Conservation (phyloP, 257 asterid species). For the Jacaranda mimosifolia region DNA sequence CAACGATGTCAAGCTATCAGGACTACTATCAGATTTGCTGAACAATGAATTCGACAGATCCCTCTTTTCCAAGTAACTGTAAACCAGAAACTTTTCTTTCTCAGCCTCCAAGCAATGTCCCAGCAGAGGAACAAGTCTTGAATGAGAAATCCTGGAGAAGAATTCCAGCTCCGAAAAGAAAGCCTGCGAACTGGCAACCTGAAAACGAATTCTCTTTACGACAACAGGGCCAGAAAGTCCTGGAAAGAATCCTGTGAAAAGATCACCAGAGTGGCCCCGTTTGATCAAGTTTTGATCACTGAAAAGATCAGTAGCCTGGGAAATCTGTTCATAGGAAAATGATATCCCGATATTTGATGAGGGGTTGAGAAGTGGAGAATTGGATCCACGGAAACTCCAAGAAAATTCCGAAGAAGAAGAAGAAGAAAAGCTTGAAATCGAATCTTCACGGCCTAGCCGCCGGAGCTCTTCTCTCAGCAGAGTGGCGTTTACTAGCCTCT, state of each 20-base stretch:
- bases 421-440: background rate
- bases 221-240: constrained; percentile 61
- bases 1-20: constrained; percentile 71
- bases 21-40: constrained; percentile 57
- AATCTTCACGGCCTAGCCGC: constrained; percentile 17
- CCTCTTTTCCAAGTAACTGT: constrained; percentile 83
- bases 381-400: background rate
- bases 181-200: constrained; percentile 56
- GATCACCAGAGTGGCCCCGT: constrained; percentile 86
- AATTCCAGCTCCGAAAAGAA: constrained; percentile 70
- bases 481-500: constrained; percentile 29
- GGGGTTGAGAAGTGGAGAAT: background rate
- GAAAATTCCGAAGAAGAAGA: background rate
- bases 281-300: constrained; percentile 64
- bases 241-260: constrained; percentile 78
- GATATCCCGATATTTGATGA: constrained; percentile 68
- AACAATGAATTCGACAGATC: constrained; percentile 85
- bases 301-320: constrained; percentile 72
- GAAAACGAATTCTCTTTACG: constrained; percentile 68
- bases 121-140: constrained; percentile 81
- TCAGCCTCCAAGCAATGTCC: constrained; percentile 96
- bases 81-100: constrained; percentile 77
- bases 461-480: constrained; percentile 32
- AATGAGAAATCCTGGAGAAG: constrained; percentile 74
- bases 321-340: constrained; percentile 84